Percentiles rank a stretch among this genome's conserved stretches.
Evolutionary conservation across 2,329 filamentous ascomycete species (phyloP).

Genomic region (Apiospora kogelbergensis): DNA sequence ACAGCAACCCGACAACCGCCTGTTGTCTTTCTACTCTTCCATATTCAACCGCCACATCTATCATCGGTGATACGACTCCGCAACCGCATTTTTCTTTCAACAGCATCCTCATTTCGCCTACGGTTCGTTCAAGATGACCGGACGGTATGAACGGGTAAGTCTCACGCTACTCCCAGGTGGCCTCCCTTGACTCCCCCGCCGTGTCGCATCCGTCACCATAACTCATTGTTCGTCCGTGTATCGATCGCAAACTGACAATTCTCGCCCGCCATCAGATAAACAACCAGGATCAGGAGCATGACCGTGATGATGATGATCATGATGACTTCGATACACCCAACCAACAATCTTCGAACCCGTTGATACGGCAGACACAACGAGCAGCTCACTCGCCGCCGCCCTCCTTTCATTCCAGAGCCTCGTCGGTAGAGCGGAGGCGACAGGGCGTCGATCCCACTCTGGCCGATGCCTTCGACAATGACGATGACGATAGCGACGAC

Average conservation of each 20-base stretch:
- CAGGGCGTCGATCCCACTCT: conserved; percentile 71
- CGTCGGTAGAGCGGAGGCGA: conserved; percentile 57
- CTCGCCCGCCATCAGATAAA: conserved; percentile 46
- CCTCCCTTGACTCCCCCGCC: not conserved
- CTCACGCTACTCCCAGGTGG: not conserved
- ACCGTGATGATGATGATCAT: conserved; percentile 53
- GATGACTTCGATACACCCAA: conserved; percentile 26
- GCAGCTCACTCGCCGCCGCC: conserved; percentile 64
- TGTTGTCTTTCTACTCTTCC: not conserved
- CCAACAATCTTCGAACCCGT: conserved; percentile 13
- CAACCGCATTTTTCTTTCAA: not conserved
- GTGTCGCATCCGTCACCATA: not conserved
- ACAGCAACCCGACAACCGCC: not conserved
- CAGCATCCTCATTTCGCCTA: not conserved
- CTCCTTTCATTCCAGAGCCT: conserved; percentile 84
- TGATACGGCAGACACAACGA: conserved; percentile 30
- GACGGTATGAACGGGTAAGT: conserved; percentile 59
- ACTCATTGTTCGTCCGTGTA: not conserved
- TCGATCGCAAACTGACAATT: conserved; percentile 18
- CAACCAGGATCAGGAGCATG: conserved; percentile 59
- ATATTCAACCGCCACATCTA: not conserved
- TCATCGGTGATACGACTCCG: not conserved
- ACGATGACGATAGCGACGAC: conserved; percentile 70
- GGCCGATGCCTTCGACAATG: conserved; percentile 87
- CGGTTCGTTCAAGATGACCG: conserved; percentile 44